Evolutionary conservation across 768 basidiomycete species (phyloP), one percentile per base, ranked within the genome.

Genomic region (Scleroderma citrinum): DNA sequence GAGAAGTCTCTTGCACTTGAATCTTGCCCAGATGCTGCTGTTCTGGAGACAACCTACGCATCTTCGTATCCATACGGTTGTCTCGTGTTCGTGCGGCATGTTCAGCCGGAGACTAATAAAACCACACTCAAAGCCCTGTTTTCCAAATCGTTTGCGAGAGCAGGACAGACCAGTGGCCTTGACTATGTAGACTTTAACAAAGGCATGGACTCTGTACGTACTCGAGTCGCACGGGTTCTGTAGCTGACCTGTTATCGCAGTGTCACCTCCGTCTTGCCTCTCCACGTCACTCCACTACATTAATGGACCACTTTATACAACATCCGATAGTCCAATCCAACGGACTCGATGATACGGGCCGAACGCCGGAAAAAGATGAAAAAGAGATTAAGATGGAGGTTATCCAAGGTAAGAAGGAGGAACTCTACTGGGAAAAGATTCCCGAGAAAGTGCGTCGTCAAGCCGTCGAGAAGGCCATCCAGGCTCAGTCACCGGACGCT

Each of bases 101-200:
- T 92, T 7, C 84, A 90, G 51, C 70, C 78, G 3, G 80, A 81
- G 49, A 87, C 88, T 23, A 92, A 90, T 62, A 91, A 90, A 64
- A 91, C 90, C 0, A 83, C 85, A 0, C 71, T 92, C 14, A 83
- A 80, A 37, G 62, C 70, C 2, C 61, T 88, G 5, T 82, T 90
- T 51, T 57, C 71, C 0, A 60, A 59, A 7, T 73, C 77, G 2
- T 74, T 81, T 38, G 44, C 30, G 17, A 57, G 37, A 1, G 44
- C 46, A 13, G 31, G 36, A 17, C 43, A 30, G 51, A 23, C 47
- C 14, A 65, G 67, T 7, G 77, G 72, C 2, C 63, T 92, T 24
- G 85, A 91, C 58, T 92, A 92, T 48, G 76, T 91, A 16, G 89
- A 92, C 65, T 91, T 79, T 62, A 80, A 62, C 55, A 91, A 89